Evolutionary conservation across 257 asterid genomes (phyloP).

Genomic region (Apocynum venetum): DNA sequence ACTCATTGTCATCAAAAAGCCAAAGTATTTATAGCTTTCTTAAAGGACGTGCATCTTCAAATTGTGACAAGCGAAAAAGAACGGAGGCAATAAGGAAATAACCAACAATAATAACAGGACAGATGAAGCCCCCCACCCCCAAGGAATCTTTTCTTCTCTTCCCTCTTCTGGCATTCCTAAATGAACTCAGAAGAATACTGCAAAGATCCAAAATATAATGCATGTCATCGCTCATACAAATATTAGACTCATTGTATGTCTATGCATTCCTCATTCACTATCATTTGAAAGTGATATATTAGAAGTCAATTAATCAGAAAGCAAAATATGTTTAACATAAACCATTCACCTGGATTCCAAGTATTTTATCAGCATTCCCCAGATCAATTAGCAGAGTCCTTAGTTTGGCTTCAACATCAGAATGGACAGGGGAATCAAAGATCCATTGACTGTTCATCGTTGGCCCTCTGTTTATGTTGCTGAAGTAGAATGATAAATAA

Average conservation of each 20-base stretch:
- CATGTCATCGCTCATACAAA: neutral
- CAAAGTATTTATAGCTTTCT: neutral
- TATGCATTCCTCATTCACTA: neutral
- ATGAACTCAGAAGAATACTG: neutral
- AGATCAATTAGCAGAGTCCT: conserved; percentile 78
- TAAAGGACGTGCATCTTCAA: too few species aligned
- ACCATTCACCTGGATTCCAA: conserved; percentile 81
- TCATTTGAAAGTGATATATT: neutral
- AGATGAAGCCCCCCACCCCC: too few species aligned
- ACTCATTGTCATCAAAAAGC: neutral
- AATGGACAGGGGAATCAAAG: conserved; percentile 66
- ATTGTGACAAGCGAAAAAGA: too few species aligned
- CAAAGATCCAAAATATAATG: neutral
- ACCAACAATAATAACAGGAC: too few species aligned
- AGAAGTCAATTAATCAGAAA: neutral
- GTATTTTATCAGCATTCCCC: conserved; percentile 81
- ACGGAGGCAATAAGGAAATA: too few species aligned
- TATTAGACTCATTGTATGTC: neutral
- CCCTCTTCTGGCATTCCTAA: neutral
- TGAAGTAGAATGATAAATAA: conserved; percentile 33
- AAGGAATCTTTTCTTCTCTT: neutral
- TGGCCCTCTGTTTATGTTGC: conserved; percentile 72
- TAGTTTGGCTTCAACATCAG: conserved; percentile 79
- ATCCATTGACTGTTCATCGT: conserved; percentile 64
- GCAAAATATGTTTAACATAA: neutral